Conservation (phyloP, 495 filamentous ascomycete genomes). For the Acidiella bohemica region DNA sequence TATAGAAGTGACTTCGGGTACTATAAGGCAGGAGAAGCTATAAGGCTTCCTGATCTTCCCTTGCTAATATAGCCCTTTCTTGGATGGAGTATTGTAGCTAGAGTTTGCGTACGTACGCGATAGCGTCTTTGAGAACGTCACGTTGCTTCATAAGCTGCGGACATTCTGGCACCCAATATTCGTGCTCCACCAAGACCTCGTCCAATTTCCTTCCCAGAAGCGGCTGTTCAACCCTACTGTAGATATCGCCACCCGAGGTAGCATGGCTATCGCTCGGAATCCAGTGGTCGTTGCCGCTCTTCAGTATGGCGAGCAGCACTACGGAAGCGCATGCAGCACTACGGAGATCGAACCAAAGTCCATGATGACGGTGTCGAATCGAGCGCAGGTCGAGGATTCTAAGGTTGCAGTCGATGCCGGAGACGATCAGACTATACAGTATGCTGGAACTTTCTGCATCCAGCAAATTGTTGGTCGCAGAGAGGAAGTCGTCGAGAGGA, state of each 20-base stretch:
- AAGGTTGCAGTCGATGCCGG: conserved; percentile 9
- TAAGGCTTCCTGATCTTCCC: no score
- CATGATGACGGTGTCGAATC: conserved; percentile 16
- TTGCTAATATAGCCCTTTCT: no score
- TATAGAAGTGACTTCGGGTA: no score
- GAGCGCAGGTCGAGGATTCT: conserved; percentile 7
- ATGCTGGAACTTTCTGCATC: neutral
- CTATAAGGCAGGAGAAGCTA: no score
- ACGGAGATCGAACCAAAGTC: conserved; percentile 13
- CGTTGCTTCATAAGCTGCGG: neutral
- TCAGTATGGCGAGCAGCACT: conserved; percentile 5
- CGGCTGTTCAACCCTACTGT: neutral
- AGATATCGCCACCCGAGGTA: neutral
- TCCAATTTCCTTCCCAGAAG: conserved; percentile 1
- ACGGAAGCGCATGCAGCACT: conserved; percentile 1
- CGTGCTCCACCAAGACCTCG: conserved; percentile 2
- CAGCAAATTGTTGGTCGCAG: neutral
- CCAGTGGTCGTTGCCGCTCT: conserved; percentile 12
- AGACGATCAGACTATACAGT: conserved; percentile 9
- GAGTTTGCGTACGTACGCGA: no score
- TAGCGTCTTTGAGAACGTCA: conserved; percentile 1
- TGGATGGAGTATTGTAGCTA: no score
- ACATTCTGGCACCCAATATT: conserved; percentile 3
- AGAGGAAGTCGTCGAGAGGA: neutral
- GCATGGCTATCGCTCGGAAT: neutral